These are phyloP conservation scores for Suillus lakei DNA, from an alignment of 768 basidiomycete genomes.

Conservation along the genomic window DNA sequence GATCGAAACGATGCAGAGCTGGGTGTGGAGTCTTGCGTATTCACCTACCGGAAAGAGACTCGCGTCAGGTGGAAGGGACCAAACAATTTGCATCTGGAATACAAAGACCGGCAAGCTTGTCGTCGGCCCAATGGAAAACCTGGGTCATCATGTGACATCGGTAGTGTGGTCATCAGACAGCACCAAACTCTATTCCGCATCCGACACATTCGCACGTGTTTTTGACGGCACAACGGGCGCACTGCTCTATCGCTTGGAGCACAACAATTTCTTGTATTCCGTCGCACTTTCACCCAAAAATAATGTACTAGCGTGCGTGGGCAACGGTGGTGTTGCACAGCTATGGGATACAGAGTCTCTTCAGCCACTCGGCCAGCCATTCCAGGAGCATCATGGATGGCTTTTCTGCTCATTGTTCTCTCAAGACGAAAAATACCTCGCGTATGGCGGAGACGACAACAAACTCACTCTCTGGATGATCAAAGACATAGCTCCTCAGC, in stretches of 20 bases:
- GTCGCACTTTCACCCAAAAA: not conserved
- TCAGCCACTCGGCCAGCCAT: not conserved
- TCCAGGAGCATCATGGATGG: accelerated
- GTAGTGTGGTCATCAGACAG: not conserved
- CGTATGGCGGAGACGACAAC: not conserved
- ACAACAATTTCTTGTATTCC: not conserved
- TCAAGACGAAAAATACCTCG: not conserved
- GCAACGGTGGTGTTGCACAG: not conserved
- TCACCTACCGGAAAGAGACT: not conserved
- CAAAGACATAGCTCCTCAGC: not conserved
- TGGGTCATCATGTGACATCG: not conserved
- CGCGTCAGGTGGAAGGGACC: not conserved
- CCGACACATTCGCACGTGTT: not conserved
- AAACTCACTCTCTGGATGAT: not conserved
- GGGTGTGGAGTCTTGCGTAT: not conserved
- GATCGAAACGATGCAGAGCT: not conserved
- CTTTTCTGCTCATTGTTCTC: not conserved
- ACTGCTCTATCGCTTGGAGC: not conserved
- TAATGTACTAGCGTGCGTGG: not conserved
- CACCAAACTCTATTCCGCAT: not conserved
- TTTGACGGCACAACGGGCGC: not conserved
- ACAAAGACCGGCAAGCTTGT: not conserved
- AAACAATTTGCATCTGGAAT: not conserved
- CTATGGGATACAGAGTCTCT: not conserved
- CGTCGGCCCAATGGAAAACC: not conserved